phyloP scores from a whole-genome alignment of 768 basidiomycete species.

The Kwoniella sp. region DNA sequence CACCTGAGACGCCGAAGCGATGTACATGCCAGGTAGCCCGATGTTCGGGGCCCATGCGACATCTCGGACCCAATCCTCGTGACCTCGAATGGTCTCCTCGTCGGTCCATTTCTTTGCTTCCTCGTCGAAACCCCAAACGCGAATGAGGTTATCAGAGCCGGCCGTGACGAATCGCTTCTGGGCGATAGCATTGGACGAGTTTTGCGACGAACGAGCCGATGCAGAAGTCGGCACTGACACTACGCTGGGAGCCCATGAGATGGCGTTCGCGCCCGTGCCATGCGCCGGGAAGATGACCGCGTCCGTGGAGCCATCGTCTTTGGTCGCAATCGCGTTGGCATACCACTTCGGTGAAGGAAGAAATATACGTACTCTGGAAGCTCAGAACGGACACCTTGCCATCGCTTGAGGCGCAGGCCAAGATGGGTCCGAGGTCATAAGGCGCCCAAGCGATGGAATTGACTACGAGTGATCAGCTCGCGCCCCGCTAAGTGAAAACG shows the following conservation, averaged over 20 bases:
- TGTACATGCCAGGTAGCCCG: constrained; percentile 86
- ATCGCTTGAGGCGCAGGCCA: constrained; percentile 95
- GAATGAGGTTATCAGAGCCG: constrained; percentile 92
- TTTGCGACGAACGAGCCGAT: constrained; percentile 45
- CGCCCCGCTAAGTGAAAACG: too few relatives aligned
- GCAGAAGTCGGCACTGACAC: constrained; percentile 45
- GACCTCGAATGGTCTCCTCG: constrained; percentile 84
- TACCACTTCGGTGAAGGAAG: neutral
- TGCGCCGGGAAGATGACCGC: constrained; percentile 93
- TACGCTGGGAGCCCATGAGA: constrained; percentile 93
- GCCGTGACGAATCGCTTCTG: constrained; percentile 92
- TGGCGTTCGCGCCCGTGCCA: constrained; percentile 92
- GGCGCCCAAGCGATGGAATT: constrained; percentile 99
- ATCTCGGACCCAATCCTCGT: constrained; percentile 96
- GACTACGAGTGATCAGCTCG: constrained; percentile 56
- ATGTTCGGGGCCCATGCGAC: constrained; percentile 99
- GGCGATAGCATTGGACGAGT: constrained; percentile 51
- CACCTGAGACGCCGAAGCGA: constrained; percentile 89
- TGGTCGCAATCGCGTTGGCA: neutral
- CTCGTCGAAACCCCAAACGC: constrained; percentile 87
- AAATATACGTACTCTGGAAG: constrained; percentile 73
- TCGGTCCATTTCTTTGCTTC: constrained; percentile 83
- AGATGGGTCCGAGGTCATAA: constrained; percentile 90
- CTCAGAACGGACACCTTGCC: constrained; percentile 93
- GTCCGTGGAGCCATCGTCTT: constrained; percentile 95